Percentiles rank a stretch among this genome's conserved stretches.
phyloP scores from a whole-genome alignment of 2,329 filamentous ascomycete species.

The Fusarium torulosum region DNA sequence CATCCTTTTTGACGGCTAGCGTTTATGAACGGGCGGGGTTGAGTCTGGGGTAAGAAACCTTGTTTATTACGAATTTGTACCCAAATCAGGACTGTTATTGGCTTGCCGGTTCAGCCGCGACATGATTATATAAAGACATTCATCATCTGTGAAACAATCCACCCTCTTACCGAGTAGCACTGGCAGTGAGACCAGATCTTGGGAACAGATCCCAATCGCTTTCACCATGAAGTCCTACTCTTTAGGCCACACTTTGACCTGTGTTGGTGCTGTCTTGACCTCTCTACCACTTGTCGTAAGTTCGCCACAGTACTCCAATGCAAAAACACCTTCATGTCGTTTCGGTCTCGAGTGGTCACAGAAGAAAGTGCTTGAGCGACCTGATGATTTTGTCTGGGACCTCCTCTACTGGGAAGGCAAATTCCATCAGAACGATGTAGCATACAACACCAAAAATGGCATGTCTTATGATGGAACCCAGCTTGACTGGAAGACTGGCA shows the following conservation, averaged over 20 bases:
- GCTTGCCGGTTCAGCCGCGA: not conserved
- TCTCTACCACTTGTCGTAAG: not conserved
- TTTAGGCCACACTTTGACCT: not conserved
- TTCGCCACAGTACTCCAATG: not conserved
- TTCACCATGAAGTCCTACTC: conserved; percentile 24
- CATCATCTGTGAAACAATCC: not conserved
- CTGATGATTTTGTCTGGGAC: conserved; percentile 53
- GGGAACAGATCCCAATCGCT: not conserved
- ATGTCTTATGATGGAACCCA: conserved; percentile 58
- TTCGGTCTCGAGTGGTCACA: conserved; percentile 50
- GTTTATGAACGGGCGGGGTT: conserved; percentile 9
- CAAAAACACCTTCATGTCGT: conserved; percentile 48
- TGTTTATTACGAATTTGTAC: not conserved
- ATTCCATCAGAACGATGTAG: conserved; percentile 57
- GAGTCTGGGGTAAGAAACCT: conserved; percentile 27
- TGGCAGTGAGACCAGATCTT: not conserved
- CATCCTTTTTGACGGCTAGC: not conserved
- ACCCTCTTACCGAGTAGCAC: no score
- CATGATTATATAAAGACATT: conserved; percentile 6
- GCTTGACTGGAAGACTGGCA: conserved; percentile 55
- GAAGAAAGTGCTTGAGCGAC: conserved; percentile 46
- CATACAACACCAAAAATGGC: conserved; percentile 57
- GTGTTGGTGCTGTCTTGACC: not conserved
- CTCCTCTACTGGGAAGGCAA: conserved; percentile 60
- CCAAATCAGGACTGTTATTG: not conserved